Conservation (phyloP, 768 basidiomycete genomes). For the Kwoniella sp. region DNA sequence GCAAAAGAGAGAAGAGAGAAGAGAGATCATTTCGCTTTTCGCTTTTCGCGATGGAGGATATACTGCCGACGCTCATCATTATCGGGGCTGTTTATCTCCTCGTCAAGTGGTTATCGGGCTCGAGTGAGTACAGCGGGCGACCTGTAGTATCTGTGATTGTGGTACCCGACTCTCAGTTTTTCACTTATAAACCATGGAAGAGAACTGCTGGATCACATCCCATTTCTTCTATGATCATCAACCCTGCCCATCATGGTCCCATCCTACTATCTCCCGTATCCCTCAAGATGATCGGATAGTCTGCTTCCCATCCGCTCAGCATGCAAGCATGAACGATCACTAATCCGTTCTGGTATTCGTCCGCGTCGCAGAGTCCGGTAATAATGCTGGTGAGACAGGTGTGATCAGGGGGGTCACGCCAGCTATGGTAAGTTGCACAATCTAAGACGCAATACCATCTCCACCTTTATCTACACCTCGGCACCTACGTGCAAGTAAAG, state of each 20-base stretch:
- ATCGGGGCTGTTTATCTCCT: conserved; percentile 37
- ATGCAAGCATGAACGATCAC: no score
- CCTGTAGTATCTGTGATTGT: neutral
- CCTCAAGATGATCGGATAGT: no score
- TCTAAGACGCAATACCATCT: neutral
- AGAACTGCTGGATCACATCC: no score
- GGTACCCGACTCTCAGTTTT: neutral
- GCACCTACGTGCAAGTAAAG: no score
- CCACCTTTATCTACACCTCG: neutral
- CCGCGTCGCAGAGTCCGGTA: conserved; percentile 5
- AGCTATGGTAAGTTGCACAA: conserved; percentile 35
- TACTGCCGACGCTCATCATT: conserved; percentile 40
- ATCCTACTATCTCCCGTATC: no score
- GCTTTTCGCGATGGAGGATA: conserved; percentile 34
- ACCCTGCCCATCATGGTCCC: neutral
- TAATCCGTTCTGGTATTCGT: no score
- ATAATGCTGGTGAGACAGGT: conserved; percentile 10
- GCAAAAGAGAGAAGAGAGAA: no score
- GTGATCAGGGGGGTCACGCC: conserved; percentile 40
- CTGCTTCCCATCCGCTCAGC: no score
- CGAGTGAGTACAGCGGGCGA: conserved; percentile 26
- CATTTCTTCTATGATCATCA: no score
- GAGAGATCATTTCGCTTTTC: no score
- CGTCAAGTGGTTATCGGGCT: conserved; percentile 31
- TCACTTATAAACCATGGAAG: no score